phyloP scores from a whole-genome alignment of 2,329 filamentous ascomycete genomes.

The Amesomyces nigricolor region DNA sequence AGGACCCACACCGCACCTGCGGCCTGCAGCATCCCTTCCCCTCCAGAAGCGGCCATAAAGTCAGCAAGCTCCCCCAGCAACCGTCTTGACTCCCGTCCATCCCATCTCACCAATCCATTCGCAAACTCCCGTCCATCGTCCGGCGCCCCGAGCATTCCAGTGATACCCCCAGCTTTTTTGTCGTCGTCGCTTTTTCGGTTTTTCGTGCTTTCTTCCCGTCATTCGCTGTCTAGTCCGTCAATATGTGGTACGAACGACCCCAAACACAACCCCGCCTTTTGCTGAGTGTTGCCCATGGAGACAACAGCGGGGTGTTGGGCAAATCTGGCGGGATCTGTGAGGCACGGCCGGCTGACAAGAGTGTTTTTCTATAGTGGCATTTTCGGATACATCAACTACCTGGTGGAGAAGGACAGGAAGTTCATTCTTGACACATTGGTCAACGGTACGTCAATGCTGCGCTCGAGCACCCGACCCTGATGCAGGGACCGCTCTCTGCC shows the following conservation, averaged over 20 bases:
- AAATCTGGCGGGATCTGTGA: background rate
- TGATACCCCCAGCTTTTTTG: constrained; percentile 17
- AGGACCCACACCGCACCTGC: constrained; percentile 19
- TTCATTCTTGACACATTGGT: constrained; percentile 94
- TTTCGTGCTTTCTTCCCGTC: constrained; percentile 13
- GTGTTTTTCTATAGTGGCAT: constrained; percentile 60
- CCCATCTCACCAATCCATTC: constrained; percentile 12
- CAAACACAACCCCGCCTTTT: constrained; percentile 16
- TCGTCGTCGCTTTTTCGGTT: constrained; percentile 11
- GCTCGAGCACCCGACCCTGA: constrained; percentile 1
- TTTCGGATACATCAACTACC: constrained; percentile 98
- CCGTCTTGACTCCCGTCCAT: constrained; percentile 13
- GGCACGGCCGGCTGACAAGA: constrained; percentile 26
- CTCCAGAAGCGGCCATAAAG: constrained; percentile 22
- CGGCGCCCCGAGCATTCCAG: constrained; percentile 13
- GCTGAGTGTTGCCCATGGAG: background rate
- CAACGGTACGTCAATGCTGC: constrained; percentile 62
- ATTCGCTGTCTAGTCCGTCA: constrained; percentile 28
- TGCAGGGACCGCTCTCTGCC: constrained; percentile 7
- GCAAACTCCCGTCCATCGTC: constrained; percentile 9
- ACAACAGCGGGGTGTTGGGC: background rate
- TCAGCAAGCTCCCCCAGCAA: constrained; percentile 21
- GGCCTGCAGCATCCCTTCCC: constrained; percentile 22
- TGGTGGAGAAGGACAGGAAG: constrained; percentile 97
- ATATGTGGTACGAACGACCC: constrained; percentile 32